These are phyloP conservation scores for Umbelopsis isabellina DNA, from an alignment of 192 early-diverging fungal species.

Conservation along the genomic window DNA sequence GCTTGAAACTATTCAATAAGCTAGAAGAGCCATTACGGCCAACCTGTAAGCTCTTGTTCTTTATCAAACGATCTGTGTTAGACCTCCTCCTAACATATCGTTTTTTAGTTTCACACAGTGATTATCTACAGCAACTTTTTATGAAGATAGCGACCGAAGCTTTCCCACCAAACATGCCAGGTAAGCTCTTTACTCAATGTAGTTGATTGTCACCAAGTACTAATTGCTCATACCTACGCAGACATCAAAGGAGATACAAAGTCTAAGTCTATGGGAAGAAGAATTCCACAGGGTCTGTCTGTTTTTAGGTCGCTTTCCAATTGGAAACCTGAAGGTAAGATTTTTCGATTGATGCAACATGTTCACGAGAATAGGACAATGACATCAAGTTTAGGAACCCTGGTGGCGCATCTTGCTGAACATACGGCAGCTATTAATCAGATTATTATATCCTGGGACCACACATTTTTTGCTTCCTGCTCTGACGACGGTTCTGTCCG, in stretches of 20 bases:
- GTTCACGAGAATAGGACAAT: background rate
- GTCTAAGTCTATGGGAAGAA: constrained; percentile 11
- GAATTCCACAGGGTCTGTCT: constrained; percentile 40
- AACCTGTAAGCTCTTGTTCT: background rate
- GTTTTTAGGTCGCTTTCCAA: constrained; percentile 46
- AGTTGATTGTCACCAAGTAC: constrained; percentile 19
- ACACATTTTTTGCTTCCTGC: constrained; percentile 76
- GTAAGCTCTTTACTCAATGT: constrained; percentile 16
- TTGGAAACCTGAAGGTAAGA: constrained; percentile 76
- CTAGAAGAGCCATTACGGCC: background rate
- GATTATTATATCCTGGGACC: constrained; percentile 70
- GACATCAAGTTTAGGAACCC: constrained; percentile 42
- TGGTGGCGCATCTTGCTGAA: constrained; percentile 83
- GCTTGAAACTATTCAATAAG: background rate
- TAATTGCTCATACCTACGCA: background rate
- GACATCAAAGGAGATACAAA: constrained; percentile 4
- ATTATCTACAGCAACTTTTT: constrained; percentile 45
- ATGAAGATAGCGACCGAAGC: constrained; percentile 59
- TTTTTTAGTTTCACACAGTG: constrained; percentile 8
- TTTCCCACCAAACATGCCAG: constrained; percentile 41
- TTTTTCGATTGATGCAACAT: background rate
- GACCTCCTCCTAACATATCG: background rate
- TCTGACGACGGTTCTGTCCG: constrained; percentile 83
- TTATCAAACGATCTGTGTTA: background rate
- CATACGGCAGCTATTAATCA: constrained; percentile 81